Base-by-base conservation (phyloP, 495 filamentous ascomycete genomes). In the Clohesyomyces aquaticus region DNA sequence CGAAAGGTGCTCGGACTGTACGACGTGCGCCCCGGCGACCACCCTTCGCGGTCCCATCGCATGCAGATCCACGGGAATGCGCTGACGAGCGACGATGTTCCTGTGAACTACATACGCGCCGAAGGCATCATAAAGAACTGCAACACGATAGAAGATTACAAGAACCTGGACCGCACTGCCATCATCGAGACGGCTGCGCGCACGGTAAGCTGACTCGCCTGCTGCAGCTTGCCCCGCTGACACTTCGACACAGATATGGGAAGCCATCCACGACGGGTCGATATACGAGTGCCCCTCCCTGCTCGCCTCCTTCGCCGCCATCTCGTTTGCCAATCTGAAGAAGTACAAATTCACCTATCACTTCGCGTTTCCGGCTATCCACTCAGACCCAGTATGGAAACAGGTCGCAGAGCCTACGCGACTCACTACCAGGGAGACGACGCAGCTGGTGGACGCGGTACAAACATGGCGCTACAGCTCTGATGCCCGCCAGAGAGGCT, bases 271-370 rank as follows among this genome's bases (percentile, higher is more conserved):
- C 63, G 94, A 98, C 74, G 93, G 93, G 19, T 95, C 90, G 6
- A 96, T 98, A 65, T 96, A 93, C 74, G 93, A 91, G 11, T 90
- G 91, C 28, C 94, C 95, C 12, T 96, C 93, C 27, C 80, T 98
- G 10, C 85, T 98, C 18, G 83, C 91, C 1, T 92, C 89, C 9
- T 98, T 97, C 75, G 77, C 87, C 8, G 84, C 94, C 43, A 85
- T 97, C 47, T 96, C 90, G n/a, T 98, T 91, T 74, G 93, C 94
- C 47, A 91, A 98, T 73, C 80, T 98, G 22, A 98, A 98, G 77
- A 96, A 92, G 72, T 97, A 96, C 77, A 88, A 83, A 55, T 97
- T 98, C 68, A 88, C 86, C 25, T 96, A 96, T 75, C 93, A 93
- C 85, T 96, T 97, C 74, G 94, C 85, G 1, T 98, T 94, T 71